A percentile compares a stretch with the other conserved stretches of the same genome.
These are phyloP conservation scores for Globomyces pollinis-pini DNA, from an alignment of 192 early-diverging fungal genomes.

Conservation along the genomic window DNA sequence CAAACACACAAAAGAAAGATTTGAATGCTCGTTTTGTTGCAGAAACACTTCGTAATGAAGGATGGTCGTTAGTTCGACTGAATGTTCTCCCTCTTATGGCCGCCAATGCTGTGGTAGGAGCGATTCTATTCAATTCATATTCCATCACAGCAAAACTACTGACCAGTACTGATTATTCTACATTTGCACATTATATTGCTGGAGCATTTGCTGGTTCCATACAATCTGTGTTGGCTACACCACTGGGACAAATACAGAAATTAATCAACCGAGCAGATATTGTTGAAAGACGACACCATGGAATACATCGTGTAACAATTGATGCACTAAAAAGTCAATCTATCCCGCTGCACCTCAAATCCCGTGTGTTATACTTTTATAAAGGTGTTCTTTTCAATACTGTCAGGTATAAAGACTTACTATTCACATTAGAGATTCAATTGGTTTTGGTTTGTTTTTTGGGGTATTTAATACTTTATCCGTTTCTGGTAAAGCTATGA, in stretches of 20 bases:
- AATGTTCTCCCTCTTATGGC: slow-evolving; percentile 41
- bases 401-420: background rate
- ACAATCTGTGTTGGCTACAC: slow-evolving; percentile 38
- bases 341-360: too few species aligned
- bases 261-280: slow-evolving; percentile 17
- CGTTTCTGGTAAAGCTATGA: slow-evolving; percentile 24
- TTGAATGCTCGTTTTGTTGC: slow-evolving; percentile 20
- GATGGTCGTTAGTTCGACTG: slow-evolving; percentile 14
- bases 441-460: slow-evolving; percentile 46
- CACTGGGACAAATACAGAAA: slow-evolving; percentile 36
- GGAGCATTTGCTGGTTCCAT: slow-evolving; percentile 34
- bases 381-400: too few species aligned
- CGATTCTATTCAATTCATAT: slow-evolving; percentile 48
- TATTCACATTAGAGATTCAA: slow-evolving; percentile 11
- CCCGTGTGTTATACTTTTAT: slow-evolving; percentile 12
- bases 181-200: too few species aligned
- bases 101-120: slow-evolving; percentile 38
- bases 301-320: slow-evolving; percentile 16
- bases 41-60: slow-evolving; percentile 26
- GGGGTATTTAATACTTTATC: slow-evolving; percentile 38
- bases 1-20: slow-evolving; percentile 21
- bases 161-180: slow-evolving; percentile 22
- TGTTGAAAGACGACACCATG: slow-evolving; percentile 24
- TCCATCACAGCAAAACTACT: slow-evolving; percentile 3
- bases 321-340: slow-evolving; percentile 10